Percentiles rank a stretch among this genome's conserved stretches.
Evolutionary conservation across 2,329 filamentous ascomycete species (phyloP).

Genomic region (Epichloe elymi): DNA sequence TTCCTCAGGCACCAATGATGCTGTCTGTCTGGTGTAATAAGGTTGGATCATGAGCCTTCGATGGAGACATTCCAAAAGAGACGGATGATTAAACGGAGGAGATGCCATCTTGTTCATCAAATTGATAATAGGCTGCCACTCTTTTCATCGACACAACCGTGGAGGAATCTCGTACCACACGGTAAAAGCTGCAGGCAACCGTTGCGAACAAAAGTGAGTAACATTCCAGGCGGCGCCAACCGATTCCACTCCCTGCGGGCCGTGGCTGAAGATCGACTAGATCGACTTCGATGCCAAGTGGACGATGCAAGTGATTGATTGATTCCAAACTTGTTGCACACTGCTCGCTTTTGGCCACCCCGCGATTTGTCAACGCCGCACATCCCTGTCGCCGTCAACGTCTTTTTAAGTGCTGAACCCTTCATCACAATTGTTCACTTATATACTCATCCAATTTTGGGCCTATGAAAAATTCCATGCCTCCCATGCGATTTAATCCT

Average conservation of each 20-base stretch:
- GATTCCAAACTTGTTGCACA: constrained; percentile 6
- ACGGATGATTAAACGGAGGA: too few species aligned
- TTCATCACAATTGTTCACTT: neutral
- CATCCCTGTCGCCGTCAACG: neutral
- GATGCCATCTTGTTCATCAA: too few species aligned
- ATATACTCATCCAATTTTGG: neutral
- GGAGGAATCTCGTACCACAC: too few species aligned
- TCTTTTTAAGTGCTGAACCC: neutral
- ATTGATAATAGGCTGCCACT: too few species aligned
- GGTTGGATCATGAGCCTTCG: neutral
- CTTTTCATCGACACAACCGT: too few species aligned
- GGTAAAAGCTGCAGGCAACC: neutral
- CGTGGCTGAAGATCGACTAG: constrained; percentile 5
- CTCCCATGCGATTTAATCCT: constrained; percentile 37
- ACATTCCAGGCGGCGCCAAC: neutral
- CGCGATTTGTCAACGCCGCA: constrained; percentile 1
- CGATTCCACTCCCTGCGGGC: neutral
- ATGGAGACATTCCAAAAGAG: neutral
- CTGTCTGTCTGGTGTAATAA: neutral
- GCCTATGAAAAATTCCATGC: neutral
- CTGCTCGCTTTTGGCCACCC: constrained; percentile 2
- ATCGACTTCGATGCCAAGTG: constrained; percentile 6
- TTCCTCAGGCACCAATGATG: constrained; percentile 8
- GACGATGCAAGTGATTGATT: neutral
- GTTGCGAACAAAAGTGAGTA: neutral